These are phyloP conservation scores for Penicillium sp. DNA, from an alignment of 2,329 filamentous ascomycete species.

Conservation along the genomic window DNA sequence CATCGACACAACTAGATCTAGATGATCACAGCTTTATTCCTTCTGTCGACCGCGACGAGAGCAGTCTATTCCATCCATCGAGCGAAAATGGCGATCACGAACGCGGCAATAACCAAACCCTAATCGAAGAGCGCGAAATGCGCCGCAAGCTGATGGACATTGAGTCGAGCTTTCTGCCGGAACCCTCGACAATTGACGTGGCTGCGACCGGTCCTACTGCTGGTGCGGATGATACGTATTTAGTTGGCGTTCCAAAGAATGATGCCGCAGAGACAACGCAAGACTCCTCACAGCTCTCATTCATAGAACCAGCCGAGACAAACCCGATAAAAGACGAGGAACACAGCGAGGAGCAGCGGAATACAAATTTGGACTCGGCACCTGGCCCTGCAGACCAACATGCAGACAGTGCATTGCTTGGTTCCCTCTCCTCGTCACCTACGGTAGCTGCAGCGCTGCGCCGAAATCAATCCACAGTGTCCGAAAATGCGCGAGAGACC, in stretches of 20 bases:
- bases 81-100: conserved; percentile 36
- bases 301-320: conserved; percentile 26
- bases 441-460: conserved; percentile 45
- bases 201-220: conserved; percentile 24
- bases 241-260: conserved; percentile 38
- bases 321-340: conserved; percentile 18
- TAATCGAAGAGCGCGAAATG: conserved; percentile 59
- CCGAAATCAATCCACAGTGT: conserved; percentile 36
- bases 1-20: conserved; percentile 18
- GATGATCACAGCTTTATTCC: conserved; percentile 33
- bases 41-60: conserved; percentile 36
- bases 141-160: conserved; percentile 59
- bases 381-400: background rate
- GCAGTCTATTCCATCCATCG: conserved; percentile 30
- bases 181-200: conserved; percentile 48
- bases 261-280: conserved; percentile 16
- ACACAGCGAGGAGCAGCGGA: background rate
- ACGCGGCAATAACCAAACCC: conserved; percentile 39
- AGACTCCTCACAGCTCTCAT: conserved; percentile 26
- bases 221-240: conserved; percentile 45
- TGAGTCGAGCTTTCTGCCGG: conserved; percentile 63
- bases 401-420: conserved; percentile 36
- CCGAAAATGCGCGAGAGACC: conserved; percentile 20
- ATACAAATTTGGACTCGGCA: background rate
- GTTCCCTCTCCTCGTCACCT: conserved; percentile 46